Conservation (phyloP, 345 rosid genomes). For the Melaleuca quinquenervia region DNA sequence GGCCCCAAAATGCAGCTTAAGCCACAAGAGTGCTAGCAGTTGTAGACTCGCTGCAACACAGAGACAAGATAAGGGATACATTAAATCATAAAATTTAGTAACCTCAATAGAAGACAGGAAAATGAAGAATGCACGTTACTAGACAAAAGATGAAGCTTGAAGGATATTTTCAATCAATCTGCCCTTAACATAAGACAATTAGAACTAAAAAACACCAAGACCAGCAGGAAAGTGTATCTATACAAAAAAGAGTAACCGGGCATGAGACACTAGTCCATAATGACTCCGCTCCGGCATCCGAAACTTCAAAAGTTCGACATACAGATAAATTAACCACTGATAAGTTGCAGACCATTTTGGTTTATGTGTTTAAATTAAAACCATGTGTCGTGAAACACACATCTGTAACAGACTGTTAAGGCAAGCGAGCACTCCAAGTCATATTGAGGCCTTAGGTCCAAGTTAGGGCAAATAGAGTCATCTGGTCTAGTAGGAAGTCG, state of each 20-base stretch:
- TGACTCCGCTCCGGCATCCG: not conserved
- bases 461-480: not conserved
- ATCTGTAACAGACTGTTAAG: not conserved
- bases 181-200: not conserved
- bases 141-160: not conserved
- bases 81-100: not conserved
- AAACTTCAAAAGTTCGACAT: not conserved
- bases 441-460: not conserved
- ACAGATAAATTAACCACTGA: not conserved
- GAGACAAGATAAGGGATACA: not conserved
- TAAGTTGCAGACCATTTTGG: not conserved
- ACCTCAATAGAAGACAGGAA: too few relatives aligned
- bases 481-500: not conserved
- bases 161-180: not conserved
- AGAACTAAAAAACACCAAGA: not conserved
- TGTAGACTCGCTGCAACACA: conserved; percentile 7
- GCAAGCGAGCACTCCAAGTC: not conserved
- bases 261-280: not conserved
- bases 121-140: not conserved
- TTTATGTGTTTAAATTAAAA: not conserved
- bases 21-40: conserved; percentile 14
- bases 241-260: not conserved
- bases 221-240: not conserved
- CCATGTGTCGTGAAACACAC: not conserved
- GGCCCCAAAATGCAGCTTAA: not conserved